phyloP scores from a whole-genome alignment of 176 grass and related monocot species.

The Calamus simplicifolius region DNA sequence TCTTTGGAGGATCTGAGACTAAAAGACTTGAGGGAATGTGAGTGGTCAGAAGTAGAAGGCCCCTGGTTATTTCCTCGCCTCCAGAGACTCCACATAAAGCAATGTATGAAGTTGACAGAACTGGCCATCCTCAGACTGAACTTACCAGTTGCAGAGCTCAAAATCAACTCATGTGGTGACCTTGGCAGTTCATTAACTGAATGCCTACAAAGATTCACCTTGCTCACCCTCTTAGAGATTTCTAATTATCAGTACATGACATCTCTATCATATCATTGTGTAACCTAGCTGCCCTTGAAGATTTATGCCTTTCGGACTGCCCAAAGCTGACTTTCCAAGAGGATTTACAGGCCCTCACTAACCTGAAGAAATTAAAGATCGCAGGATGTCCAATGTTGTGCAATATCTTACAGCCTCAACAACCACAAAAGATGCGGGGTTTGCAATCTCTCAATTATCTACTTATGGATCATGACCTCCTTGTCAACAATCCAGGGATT shows the following conservation, averaged over 20 bases:
- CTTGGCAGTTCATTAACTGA: too few relatives aligned
- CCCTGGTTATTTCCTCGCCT: background rate
- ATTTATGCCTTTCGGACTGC: background rate
- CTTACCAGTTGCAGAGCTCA: too few relatives aligned
- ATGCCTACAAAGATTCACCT: too few relatives aligned
- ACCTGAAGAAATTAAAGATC: slow-evolving; percentile 4
- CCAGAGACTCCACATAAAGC: slow-evolving; percentile 17
- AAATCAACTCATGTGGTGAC: too few relatives aligned
- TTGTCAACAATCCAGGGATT: too few relatives aligned
- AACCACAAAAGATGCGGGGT: too few relatives aligned
- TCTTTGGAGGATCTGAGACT: slow-evolving; percentile 30
- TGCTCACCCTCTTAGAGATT: too few relatives aligned
- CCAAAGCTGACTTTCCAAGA: background rate
- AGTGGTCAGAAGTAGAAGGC: slow-evolving; percentile 17
- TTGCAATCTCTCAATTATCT: too few relatives aligned
- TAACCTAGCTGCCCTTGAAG: background rate
- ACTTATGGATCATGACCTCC: too few relatives aligned
- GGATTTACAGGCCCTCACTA: background rate
- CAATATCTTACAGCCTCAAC: too few relatives aligned
- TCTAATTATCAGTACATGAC: background rate
- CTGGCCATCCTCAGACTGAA: slow-evolving; percentile 16
- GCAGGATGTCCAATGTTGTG: too few relatives aligned
- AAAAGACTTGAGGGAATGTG: slow-evolving; percentile 15
- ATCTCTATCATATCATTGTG: background rate
- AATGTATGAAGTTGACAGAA: slow-evolving; percentile 10